phyloP scores from a whole-genome alignment of 2,329 filamentous ascomycete species.

The Claviceps africana region DNA sequence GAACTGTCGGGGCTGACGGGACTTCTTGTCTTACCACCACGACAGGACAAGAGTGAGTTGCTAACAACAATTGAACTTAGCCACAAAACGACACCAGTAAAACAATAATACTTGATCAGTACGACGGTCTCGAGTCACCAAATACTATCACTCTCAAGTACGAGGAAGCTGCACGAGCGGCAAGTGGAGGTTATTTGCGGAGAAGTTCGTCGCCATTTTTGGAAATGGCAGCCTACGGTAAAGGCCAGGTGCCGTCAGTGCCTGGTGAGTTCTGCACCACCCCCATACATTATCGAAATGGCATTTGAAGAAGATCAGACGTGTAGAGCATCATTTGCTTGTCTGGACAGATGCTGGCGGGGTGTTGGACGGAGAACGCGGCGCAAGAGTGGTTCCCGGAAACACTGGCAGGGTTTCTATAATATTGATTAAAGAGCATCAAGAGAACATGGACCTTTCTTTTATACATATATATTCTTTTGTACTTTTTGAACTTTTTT shows the following conservation, averaged over 20 bases:
- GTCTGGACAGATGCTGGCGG: not conserved
- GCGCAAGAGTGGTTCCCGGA: not conserved
- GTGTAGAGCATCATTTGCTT: not conserved
- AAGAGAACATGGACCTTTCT: not conserved
- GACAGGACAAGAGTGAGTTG: not conserved
- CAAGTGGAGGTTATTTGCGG: constrained; percentile 37
- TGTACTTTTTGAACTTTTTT: not conserved
- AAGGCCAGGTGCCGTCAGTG: constrained; percentile 60
- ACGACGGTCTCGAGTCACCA: constrained; percentile 43
- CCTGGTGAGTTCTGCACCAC: constrained; percentile 56
- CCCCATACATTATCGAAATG: not conserved
- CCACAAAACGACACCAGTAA: constrained; percentile 39
- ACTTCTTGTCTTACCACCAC: not conserved
- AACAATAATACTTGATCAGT: constrained; percentile 39
- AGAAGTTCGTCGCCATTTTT: constrained; percentile 39
- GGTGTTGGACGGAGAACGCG: not conserved
- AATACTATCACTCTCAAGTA: constrained; percentile 42
- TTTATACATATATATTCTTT: not conserved
- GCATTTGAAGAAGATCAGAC: not conserved
- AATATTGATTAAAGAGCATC: not conserved
- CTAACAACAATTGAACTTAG: constrained; percentile 17
- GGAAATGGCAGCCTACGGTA: constrained; percentile 49
- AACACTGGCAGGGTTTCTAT: not conserved
- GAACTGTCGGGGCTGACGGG: not conserved
- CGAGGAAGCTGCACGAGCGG: constrained; percentile 40